Conservation (phyloP, 2,329 filamentous ascomycete genomes). For the Alternaria sp. region DNA sequence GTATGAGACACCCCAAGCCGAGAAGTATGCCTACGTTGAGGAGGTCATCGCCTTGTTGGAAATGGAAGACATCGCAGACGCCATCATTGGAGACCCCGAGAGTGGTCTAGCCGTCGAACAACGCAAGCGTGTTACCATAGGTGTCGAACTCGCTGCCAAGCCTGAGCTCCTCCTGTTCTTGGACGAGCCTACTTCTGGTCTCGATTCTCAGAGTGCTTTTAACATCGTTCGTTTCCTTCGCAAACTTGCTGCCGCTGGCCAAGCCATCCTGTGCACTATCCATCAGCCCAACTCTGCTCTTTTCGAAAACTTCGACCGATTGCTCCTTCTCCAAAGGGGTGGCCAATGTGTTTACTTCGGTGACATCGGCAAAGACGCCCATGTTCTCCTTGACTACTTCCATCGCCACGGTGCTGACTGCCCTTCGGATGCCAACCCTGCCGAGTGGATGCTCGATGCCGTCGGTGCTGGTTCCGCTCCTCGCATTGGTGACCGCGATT, state of each 20-base stretch:
- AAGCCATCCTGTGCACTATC: constrained; percentile 89
- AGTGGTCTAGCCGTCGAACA: constrained; percentile 70
- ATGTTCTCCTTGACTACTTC: constrained; percentile 68
- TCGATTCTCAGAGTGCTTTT: constrained; percentile 75
- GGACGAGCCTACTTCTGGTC: constrained; percentile 78
- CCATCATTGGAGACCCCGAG: constrained; percentile 67
- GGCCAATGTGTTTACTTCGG: constrained; percentile 87
- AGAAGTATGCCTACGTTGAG: constrained; percentile 71
- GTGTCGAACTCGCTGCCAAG: constrained; percentile 67
- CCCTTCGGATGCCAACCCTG: constrained; percentile 61
- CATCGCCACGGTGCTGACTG: constrained; percentile 63
- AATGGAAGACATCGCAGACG: constrained; percentile 70
- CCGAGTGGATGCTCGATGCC: constrained; percentile 86
- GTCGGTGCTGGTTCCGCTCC: constrained; percentile 77
- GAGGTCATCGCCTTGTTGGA: constrained; percentile 70
- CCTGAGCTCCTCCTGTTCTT: constrained; percentile 78
- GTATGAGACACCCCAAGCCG: constrained; percentile 61
- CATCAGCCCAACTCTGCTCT: constrained; percentile 87
- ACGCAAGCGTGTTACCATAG: constrained; percentile 66
- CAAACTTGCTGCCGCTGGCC: constrained; percentile 78
- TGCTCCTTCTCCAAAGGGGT: constrained; percentile 78
- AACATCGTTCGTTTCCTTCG: constrained; percentile 80
- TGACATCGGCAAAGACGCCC: constrained; percentile 78
- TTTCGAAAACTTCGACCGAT: constrained; percentile 86
- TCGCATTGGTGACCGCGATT: constrained; percentile 76